Percentiles rank a stretch among this genome's conserved stretches.
These are phyloP conservation scores for Xylaria castorea DNA, from an alignment of 495 filamentous ascomycete species.

Conservation along the genomic window DNA sequence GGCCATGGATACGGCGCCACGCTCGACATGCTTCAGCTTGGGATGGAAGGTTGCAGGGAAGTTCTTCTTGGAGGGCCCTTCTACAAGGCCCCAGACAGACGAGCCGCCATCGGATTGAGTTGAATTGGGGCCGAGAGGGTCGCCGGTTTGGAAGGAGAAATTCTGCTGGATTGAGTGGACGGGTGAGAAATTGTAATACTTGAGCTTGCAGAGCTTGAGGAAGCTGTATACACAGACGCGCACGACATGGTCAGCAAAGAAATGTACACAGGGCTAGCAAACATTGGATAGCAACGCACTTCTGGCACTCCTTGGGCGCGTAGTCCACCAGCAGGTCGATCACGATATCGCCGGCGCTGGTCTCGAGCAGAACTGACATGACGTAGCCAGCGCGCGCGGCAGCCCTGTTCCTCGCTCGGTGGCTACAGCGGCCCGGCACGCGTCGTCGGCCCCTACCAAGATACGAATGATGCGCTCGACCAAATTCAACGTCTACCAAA, in stretches of 20 bases:
- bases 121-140: constrained; percentile 85
- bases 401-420: constrained; percentile 1
- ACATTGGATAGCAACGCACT: constrained; percentile 62
- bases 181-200: constrained; percentile 97
- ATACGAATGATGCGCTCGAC: neutral
- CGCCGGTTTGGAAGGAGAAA: constrained; percentile 94
- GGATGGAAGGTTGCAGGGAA: constrained; percentile 83
- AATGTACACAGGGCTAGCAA: neutral
- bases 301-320: constrained; percentile 87
- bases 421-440: neutral
- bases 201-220: constrained; percentile 95
- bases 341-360: constrained; percentile 89
- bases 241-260: constrained; percentile 2
- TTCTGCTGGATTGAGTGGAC: constrained; percentile 86
- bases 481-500: neutral
- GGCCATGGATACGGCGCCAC: constrained; percentile 93
- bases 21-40: constrained; percentile 83
- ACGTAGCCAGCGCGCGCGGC: neutral
- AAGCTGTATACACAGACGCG: constrained; percentile 65
- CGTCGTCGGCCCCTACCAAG: too few species aligned
- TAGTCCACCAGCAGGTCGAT: constrained; percentile 89
- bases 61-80: constrained; percentile 74
- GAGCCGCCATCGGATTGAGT: constrained; percentile 86
- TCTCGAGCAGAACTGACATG: constrained; percentile 85
- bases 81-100: constrained; percentile 86